phyloP scores from a whole-genome alignment of 768 basidiomycete genomes.

The Tricholoma terreum region DNA sequence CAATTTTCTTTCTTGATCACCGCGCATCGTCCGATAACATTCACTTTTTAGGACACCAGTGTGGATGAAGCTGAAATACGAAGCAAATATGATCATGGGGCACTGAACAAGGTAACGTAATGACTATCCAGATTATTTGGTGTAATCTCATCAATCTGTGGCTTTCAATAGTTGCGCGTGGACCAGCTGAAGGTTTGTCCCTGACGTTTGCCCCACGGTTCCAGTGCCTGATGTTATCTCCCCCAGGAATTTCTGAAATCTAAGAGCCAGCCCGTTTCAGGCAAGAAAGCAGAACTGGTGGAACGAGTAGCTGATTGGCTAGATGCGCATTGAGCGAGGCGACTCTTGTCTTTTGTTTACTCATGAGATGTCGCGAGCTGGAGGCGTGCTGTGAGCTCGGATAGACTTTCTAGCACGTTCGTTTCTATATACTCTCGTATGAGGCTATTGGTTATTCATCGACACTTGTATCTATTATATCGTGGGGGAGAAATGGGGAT shows the following conservation, averaged over 20 bases:
- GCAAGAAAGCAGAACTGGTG: slow-evolving; percentile 71
- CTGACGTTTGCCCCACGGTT: neutral
- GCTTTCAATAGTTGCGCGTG: slow-evolving; percentile 55
- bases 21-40: neutral
- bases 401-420: no score
- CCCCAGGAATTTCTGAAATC: slow-evolving; percentile 68
- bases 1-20: slow-evolving; percentile 5
- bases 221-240: slow-evolving; percentile 4
- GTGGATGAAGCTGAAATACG: slow-evolving; percentile 74
- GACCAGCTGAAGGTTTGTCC: slow-evolving; percentile 70
- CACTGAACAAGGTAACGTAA: slow-evolving; percentile 59
- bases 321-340: slow-evolving; percentile 30
- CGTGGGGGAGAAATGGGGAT: no score
- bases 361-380: no score
- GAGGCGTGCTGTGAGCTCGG: no score
- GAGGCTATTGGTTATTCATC: no score
- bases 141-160: slow-evolving; percentile 11
- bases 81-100: slow-evolving; percentile 57
- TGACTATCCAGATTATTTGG: neutral
- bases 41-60: slow-evolving; percentile 48
- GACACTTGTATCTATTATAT: no score
- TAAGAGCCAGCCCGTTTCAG: slow-evolving; percentile 58
- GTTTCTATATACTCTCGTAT: no score
- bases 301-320: slow-evolving; percentile 68
- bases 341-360: no score